Percentiles rank a stretch among this genome's conserved stretches.
Evolutionary conservation across 2,329 filamentous ascomycete genomes (phyloP).

Genomic region (Ophiostoma perfectum): DNA sequence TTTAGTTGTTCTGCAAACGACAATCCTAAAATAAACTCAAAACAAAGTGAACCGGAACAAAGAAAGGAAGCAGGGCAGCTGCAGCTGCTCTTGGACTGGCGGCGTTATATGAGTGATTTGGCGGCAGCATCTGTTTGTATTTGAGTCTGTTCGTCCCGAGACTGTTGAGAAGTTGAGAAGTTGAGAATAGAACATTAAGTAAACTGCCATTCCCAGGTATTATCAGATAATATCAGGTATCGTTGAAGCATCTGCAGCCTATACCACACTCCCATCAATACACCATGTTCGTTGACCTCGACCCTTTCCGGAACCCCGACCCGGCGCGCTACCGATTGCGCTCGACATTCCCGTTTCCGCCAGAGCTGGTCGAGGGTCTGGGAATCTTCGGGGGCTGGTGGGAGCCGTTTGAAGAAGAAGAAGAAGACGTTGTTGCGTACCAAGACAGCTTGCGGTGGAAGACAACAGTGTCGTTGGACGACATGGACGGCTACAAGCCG

Average conservation of each 20-base stretch:
- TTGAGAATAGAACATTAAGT: too few relatives aligned
- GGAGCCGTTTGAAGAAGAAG: constrained; percentile 19
- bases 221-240: too few relatives aligned
- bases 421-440: neutral
- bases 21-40: neutral
- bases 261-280: neutral
- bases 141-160: too few relatives aligned
- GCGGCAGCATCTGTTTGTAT: too few relatives aligned
- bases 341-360: neutral
- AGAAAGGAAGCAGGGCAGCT: neutral
- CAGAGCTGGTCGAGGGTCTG: constrained; percentile 6
- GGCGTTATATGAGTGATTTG: neutral
- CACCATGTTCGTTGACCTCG: neutral
- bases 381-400: constrained; percentile 24
- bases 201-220: too few relatives aligned
- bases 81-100: neutral
- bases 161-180: too few relatives aligned
- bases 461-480: constrained; percentile 14
- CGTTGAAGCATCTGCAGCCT: too few relatives aligned
- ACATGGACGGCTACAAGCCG: constrained; percentile 26
- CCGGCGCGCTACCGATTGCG: constrained; percentile 16
- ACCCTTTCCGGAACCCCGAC: constrained; percentile 18
- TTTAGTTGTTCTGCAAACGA: neutral
- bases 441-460: neutral
- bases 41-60: neutral